Conservation (phyloP, 2,329 filamentous ascomycete species). For the Diaporthe sp. region DNA sequence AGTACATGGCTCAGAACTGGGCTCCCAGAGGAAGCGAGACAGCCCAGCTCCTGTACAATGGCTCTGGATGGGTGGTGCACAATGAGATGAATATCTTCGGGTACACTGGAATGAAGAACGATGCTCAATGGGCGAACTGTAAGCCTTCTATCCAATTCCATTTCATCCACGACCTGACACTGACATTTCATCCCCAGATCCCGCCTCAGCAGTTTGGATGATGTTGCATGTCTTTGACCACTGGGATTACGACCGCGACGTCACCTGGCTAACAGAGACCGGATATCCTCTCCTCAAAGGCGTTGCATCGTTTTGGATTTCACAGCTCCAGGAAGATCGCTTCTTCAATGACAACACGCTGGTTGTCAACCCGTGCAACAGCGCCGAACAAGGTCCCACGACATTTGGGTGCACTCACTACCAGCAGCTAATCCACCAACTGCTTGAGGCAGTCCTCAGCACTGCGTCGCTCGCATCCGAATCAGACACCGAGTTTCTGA, state of each 20-base stretch:
- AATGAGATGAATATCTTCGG: constrained; percentile 72
- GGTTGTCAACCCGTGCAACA: constrained; percentile 71
- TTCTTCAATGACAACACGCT: constrained; percentile 65
- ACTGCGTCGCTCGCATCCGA: constrained; percentile 45
- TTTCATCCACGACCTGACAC: not conserved
- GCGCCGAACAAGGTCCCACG: constrained; percentile 68
- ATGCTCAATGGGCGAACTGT: constrained; percentile 50
- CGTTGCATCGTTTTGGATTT: constrained; percentile 68
- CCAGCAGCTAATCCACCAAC: constrained; percentile 64
- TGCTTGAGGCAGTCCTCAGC: constrained; percentile 55
- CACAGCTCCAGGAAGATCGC: constrained; percentile 63
- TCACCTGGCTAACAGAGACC: constrained; percentile 58
- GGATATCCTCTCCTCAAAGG: constrained; percentile 69
- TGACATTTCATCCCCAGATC: constrained; percentile 45
- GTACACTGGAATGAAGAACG: constrained; percentile 59
- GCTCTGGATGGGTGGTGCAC: constrained; percentile 68
- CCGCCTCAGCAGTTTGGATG: constrained; percentile 68
- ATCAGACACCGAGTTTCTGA: constrained; percentile 48
- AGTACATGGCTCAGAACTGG: constrained; percentile 65
- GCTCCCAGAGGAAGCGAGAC: constrained; percentile 66
- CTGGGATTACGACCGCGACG: constrained; percentile 66
- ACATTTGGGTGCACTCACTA: constrained; percentile 68
- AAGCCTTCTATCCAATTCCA: not conserved
- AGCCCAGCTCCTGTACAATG: constrained; percentile 66
- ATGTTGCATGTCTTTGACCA: constrained; percentile 72